Base-by-base conservation (phyloP, 441 rosid species). In the Syzygium malaccense region DNA sequence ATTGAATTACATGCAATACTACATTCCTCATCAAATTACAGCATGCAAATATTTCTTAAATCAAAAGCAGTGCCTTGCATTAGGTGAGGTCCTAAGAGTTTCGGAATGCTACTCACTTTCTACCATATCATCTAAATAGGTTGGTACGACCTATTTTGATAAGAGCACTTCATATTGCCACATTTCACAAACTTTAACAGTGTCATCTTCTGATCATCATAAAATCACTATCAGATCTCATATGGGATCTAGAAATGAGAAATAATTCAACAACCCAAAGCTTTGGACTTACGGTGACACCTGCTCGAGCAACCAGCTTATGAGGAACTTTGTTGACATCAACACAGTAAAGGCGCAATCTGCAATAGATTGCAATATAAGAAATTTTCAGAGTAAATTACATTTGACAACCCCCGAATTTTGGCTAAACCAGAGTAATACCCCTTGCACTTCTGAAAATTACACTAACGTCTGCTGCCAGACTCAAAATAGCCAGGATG, bases 311-410 rank as follows among this genome's bases (percentile, higher is more conserved):
- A 51, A 98, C 97, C 88, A 98, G 95, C 88, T 86, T 95, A 88
- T 94, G 96, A 3, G 98, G 95, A 90, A 97, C 96, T 71, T 93
- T 88, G 92, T 98, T 97, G 91, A 97, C 99, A 93, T 97, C 96
- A 51, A 96, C 91, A 83, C 94, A 91, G 89, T 93, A 95, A 93
- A 98, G 95, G 89, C 92, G 92, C 92, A 98, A 88, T 90, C 99
- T 98, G 90, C 86, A 91, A 58, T 57, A 91, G 56, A 87, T 30
- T 58, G 68, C 75, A n/a, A 68, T 49, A 60, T 41, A 23, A 37
- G 14, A 3, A 41, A 75, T 17, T 41, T 85, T 85, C 51, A 37
- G 51, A 17, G 51, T 75, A 75, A 71, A 41, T 17, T 75, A 41
- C 83, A 75, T 75, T 75, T 75, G 51, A 12, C 51, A 75, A 75